Percentiles rank a stretch among this genome's conserved stretches.
These are phyloP conservation scores for Puccinia triticina DNA, from an alignment of 1,284 basidiomycete genomes.

Conservation along the genomic window DNA sequence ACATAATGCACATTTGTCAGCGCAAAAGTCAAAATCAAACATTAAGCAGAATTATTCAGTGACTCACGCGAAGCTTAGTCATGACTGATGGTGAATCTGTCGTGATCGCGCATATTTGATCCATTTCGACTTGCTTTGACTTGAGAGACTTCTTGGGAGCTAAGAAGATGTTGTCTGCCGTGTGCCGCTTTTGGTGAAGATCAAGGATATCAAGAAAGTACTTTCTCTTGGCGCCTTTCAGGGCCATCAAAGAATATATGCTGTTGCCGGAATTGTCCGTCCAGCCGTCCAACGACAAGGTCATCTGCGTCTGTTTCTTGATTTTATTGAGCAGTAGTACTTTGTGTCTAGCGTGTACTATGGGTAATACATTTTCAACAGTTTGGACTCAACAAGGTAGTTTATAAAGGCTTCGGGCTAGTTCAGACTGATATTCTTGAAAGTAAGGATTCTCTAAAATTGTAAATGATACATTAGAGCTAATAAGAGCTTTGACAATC, in stretches of 20 bases:
- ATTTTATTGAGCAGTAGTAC: background rate
- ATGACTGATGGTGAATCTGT: constrained; percentile 26
- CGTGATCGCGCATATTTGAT: background rate
- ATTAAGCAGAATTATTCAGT: background rate
- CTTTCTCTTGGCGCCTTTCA: background rate
- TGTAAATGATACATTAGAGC: background rate
- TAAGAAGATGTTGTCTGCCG: background rate
- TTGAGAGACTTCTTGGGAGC: background rate
- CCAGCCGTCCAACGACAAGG: constrained; percentile 34
- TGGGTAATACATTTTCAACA: background rate
- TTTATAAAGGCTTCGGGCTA: background rate
- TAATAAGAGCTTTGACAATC: constrained; percentile 2
- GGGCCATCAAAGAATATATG: constrained; percentile 1
- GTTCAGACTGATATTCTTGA: constrained; percentile 19
- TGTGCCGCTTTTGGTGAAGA: background rate
- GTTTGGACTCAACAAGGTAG: background rate
- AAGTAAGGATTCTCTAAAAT: constrained; percentile 23
- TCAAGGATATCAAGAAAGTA: constrained; percentile 35
- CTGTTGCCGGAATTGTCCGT: too few relatives aligned
- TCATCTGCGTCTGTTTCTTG: constrained; percentile 7
- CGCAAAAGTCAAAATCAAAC: background rate
- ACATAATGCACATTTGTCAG: too few relatives aligned
- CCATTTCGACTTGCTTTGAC: background rate
- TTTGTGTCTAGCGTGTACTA: constrained; percentile 8
- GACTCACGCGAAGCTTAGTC: constrained; percentile 22